These are phyloP conservation scores for Debaryomyces sp. DNA, from an alignment of 1,139 yeast species.

Conservation along the genomic window DNA sequence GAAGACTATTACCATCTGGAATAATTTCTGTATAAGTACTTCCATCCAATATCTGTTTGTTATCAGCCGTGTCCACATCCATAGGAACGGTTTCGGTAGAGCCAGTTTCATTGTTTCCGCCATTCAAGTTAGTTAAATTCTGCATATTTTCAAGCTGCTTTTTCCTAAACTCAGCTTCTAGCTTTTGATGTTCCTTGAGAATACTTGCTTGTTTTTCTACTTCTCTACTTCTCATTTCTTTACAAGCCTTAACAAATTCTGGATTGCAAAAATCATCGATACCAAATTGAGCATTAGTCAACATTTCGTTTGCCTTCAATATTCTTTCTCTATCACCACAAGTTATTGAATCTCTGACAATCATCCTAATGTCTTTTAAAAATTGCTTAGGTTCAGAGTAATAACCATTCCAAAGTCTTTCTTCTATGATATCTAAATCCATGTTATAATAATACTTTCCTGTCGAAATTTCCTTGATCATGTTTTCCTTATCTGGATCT, in stretches of 20 bases:
- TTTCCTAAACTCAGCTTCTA: conserved; percentile 29
- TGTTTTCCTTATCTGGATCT: conserved; percentile 55
- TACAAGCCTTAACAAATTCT: conserved; percentile 76
- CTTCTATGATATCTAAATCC: conserved; percentile 94
- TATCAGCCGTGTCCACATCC: background rate
- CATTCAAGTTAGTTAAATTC: conserved; percentile 3
- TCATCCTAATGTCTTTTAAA: conserved; percentile 79
- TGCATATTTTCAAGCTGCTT: conserved; percentile 20
- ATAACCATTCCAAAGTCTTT: conserved; percentile 94
- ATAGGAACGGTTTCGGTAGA: background rate
- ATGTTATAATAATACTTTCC: conserved; percentile 79
- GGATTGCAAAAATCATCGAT: conserved; percentile 84
- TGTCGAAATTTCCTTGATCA: conserved; percentile 77
- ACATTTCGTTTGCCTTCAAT: conserved; percentile 92
- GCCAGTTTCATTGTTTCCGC: conserved; percentile 15
- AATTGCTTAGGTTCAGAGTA: conserved; percentile 94
- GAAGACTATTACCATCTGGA: background rate
- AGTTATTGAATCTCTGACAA: conserved; percentile 74
- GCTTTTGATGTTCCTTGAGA: conserved; percentile 38
- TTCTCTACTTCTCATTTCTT: conserved; percentile 72
- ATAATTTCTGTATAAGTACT: background rate
- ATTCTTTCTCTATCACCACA: conserved; percentile 83
- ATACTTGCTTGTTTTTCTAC: conserved; percentile 51
- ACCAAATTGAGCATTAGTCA: conserved; percentile 94
- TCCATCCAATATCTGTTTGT: background rate